These are phyloP conservation scores for Pseudomassariella vexata DNA, from an alignment of 2,329 filamentous ascomycete species.

Conservation along the genomic window DNA sequence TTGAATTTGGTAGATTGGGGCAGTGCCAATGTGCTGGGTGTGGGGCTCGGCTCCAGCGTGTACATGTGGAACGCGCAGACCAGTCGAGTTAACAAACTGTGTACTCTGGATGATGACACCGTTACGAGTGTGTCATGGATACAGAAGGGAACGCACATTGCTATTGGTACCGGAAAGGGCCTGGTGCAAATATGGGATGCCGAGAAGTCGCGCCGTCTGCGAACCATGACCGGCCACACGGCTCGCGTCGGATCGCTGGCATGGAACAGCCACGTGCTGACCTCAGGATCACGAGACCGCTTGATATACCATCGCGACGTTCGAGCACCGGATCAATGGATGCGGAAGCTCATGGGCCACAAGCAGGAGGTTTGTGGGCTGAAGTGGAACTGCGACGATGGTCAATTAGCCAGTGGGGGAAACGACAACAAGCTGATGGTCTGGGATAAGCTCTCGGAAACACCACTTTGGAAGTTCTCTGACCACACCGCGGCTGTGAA, in stretches of 20 bases:
- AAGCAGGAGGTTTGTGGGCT: slow-evolving; percentile 97
- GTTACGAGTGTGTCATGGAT: slow-evolving; percentile 99
- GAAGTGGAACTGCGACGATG: slow-evolving; percentile 95
- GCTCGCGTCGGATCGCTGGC: slow-evolving; percentile 88
- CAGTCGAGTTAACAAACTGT: slow-evolving; percentile 88
- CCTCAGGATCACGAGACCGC: slow-evolving; percentile 88
- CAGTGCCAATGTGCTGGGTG: slow-evolving; percentile 86
- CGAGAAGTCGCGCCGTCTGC: slow-evolving; percentile 73
- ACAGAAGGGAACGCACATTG: slow-evolving; percentile 90
- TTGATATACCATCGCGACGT: slow-evolving; percentile 95
- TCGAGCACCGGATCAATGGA: slow-evolving; percentile 82
- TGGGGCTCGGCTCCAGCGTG: slow-evolving; percentile 86
- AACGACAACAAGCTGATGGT: slow-evolving; percentile 99
- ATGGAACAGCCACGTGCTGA: slow-evolving; percentile 97
- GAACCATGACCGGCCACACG: slow-evolving; percentile 96
- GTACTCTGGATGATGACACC: slow-evolving; percentile 84
- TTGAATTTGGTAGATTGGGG: slow-evolving; percentile 98
- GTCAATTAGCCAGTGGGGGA: slow-evolving; percentile 88
- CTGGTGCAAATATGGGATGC: slow-evolving; percentile 98
- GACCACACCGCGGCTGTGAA: slow-evolving; percentile 96
- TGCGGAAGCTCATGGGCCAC: slow-evolving; percentile 82
- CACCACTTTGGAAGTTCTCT: slow-evolving; percentile 87
- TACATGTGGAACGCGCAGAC: slow-evolving; percentile 98
- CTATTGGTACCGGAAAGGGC: slow-evolving; percentile 91
- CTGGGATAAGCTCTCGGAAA: slow-evolving; percentile 93